These are phyloP conservation scores for Corynespora cassiicola DNA, from an alignment of 2,329 filamentous ascomycete genomes.

Conservation along the genomic window DNA sequence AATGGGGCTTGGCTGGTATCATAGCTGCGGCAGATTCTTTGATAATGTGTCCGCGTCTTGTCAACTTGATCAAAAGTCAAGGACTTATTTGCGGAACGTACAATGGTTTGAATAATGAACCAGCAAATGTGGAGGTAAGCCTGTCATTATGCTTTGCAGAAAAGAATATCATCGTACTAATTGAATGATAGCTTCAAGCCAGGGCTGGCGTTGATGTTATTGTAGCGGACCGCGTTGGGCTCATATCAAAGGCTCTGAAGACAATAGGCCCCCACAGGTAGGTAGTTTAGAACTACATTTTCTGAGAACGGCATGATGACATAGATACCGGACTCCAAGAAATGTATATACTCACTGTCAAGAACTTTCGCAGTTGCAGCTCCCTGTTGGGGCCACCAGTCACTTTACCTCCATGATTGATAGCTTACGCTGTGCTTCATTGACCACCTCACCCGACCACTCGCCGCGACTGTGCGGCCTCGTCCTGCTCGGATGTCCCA, in stretches of 20 bases:
- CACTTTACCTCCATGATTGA: too few relatives aligned
- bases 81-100: constrained; percentile 46
- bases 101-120: constrained; percentile 41
- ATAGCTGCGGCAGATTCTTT: constrained; percentile 46
- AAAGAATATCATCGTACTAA: neutral
- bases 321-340: too few relatives aligned
- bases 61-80: constrained; percentile 33
- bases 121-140: constrained; percentile 25
- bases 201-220: constrained; percentile 7
- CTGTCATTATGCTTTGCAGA: neutral
- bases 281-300: too few relatives aligned
- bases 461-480: too few relatives aligned
- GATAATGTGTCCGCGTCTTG: constrained; percentile 44
- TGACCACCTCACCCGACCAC: too few relatives aligned
- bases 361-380: too few relatives aligned
- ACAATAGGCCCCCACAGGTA: too few relatives aligned
- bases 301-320: too few relatives aligned
- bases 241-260: constrained; percentile 1
- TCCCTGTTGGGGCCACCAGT: too few relatives aligned
- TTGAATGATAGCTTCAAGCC: constrained; percentile 2
- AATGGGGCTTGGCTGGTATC: constrained; percentile 47
- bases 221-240: constrained; percentile 4
- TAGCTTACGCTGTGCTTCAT: too few relatives aligned
- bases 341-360: too few relatives aligned
- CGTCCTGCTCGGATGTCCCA: too few relatives aligned